Base-by-base conservation (phyloP, 768 basidiomycete species). In the Cystobasidiopsis lactophilus region DNA sequence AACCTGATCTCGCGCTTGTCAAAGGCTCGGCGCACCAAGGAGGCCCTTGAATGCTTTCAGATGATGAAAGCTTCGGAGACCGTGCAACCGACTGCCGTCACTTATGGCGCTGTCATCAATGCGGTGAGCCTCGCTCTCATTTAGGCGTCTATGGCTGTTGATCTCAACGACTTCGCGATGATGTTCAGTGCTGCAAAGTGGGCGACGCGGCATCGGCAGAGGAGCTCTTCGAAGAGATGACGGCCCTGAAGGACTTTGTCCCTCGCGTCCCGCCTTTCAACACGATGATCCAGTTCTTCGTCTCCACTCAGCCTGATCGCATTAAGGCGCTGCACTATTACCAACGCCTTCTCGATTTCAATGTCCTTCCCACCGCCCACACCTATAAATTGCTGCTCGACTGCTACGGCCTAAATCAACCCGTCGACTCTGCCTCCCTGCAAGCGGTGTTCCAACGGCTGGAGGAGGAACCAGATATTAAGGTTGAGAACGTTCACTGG, bases 271-370 rank as follows among this genome's bases (percentile, higher is more conserved):
- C 91, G 19, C 91, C 91, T 0, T 98, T 79, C 73, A 98, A 98
- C 69, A 88, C 82, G 31, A 93, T 98, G 88, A 95, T 98, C 76
- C 93, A 98, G 66, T 72, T 91, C 60, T 88, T 85, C 68, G 79
- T 81, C 46, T 77, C 79, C 52, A 86, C 82, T n/a, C 83, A 82
- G 65, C 91, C 86, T 1, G 79, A 84, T 57, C 76, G 86, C 50
- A 74, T 73, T 26, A 74, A 77, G 44, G 82, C 80, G 18, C 67
- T 95, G 26, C 71, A 74, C 59, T 96, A 79, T 65, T 81, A 81
- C 65, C 64, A 80, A 45, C 71, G 75, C 61, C 71, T 98, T 66
- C 65, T 69, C 33, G 63, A 66, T 27, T 77, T 74, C 3, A 67
- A 71, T 0, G 77, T 96, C 24, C 61, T 68, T 3, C 86, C 89